Evolutionary conservation across 1,284 basidiomycete genomes (phyloP), one percentile per base, ranked within the genome.

Genomic region (Pyrrhoderma noxium): DNA sequence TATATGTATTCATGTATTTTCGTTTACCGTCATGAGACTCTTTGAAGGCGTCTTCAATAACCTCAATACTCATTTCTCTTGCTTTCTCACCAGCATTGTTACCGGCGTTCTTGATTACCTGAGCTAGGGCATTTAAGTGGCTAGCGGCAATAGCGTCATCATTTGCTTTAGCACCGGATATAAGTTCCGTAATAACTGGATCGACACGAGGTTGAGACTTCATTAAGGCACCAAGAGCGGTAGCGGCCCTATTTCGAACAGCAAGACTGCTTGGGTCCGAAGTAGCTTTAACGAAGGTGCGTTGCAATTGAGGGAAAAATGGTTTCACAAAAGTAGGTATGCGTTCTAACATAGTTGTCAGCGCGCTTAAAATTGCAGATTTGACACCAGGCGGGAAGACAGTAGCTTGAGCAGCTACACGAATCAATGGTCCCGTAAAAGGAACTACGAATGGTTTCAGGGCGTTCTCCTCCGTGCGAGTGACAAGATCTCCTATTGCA

Each of bases 361-460:
- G 76, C 1, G 93, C 89, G 34, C 77, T 79, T 22, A 95, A 75
- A 55, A 96, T 94, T 8, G 85, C 92, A 9, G 81, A 82, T 71
- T 96, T 96, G 67, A 96, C 91, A 22, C 85, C 88, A 1, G 93
- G 88, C 4, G 93, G 92, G 64, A 92, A 90, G 0, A 85, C 82
- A 46, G 85, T 88, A 14, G 89, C 85, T 65, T 90, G 87, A 0
- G 89, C 91, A 2, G 91, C 92, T 36, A 95, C 91, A 62, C 91
- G 86, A 62, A 98, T 98, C 57, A 98, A 82, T 2, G 94, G 93
- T 22, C 95, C 94, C 19, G 95, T 97, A 65, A 98, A 93, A 31
- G 91, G 89, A 9, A 97, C 94, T 56, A 97, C 92, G 67, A 92
- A 97, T 0, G 93, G 90, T 67, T 96, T 97, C 79, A 99, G 89